phyloP scores from a whole-genome alignment of 106 monocot genomes.

The Allium sativum region DNA sequence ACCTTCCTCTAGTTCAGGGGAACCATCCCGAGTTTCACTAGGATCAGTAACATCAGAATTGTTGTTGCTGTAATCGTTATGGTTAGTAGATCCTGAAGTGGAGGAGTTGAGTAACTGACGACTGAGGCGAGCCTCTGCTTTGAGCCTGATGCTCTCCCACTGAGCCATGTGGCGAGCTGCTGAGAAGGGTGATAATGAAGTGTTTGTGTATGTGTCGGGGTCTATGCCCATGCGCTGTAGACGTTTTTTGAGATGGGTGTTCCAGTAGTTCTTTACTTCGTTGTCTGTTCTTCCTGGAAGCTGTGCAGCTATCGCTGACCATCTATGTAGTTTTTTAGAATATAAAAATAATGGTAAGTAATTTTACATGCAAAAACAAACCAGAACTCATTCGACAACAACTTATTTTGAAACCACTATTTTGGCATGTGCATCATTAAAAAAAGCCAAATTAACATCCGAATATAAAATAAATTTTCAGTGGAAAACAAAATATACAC shows the following conservation, averaged over 20 bases:
- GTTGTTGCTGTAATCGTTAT: no score
- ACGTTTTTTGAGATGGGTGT: slow-evolving; percentile 27
- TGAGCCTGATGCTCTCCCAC: slow-evolving; percentile 37
- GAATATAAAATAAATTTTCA: no score
- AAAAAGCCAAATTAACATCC: no score
- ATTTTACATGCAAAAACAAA: no score
- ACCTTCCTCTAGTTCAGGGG: no score
- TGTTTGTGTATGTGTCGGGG: slow-evolving; percentile 19
- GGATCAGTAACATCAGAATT: no score
- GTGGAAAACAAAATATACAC: no score
- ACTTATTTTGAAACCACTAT: no score
- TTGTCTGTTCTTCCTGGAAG: slow-evolving; percentile 8
- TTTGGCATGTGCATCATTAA: no score
- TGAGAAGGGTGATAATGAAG: slow-evolving; percentile 10
- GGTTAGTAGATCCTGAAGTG: neutral
- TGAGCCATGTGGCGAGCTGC: slow-evolving; percentile 48
- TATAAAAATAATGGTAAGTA: no score
- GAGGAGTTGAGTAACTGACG: slow-evolving; percentile 20
- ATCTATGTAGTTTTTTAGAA: neutral
- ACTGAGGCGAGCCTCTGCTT: slow-evolving; percentile 36
- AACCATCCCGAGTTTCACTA: no score
- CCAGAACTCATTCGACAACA: no score
- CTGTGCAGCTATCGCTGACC: slow-evolving; percentile 6
- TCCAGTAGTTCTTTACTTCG: slow-evolving; percentile 14
- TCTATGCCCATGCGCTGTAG: slow-evolving; percentile 26